Evolutionary conservation across 73 alveolate species (phyloP), one percentile per base, ranked within the genome.

Genomic region (Uronychia binucleata): DNA sequence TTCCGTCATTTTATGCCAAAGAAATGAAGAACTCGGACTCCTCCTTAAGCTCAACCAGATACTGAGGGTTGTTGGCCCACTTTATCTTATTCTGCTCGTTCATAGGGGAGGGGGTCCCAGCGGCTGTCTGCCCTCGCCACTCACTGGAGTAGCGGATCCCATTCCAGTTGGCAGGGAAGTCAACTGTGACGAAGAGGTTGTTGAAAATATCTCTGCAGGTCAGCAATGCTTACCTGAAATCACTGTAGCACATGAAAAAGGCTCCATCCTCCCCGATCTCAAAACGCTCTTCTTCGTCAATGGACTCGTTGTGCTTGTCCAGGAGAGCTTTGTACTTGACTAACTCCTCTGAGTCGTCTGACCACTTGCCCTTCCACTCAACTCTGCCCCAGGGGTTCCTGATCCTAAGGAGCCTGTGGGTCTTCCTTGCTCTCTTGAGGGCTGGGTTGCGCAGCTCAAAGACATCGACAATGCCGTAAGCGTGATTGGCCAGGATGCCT

Each of bases 371-470:
- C 81, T 92, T 92, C 96, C 96, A 90, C 88, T 98, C 99, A 83
- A 94, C 95, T 77, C 94, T 93, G 34, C 99, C 99, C 99, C 99
- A 98, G 0, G 99, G 99, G 91, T 98, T 98, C 84, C 99, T 96
- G 30, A 98, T 86, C 78, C 99, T 90, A 60, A 98, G 88, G 32
- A 98, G 91, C 86, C 99, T 93, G 86, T 94, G 97, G 27, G 35
- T 57, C 77, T 80, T 83, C 34, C 93, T 88, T 46, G 67, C 67
- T 46, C 19, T 46, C 26, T 31, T 74, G 35, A 88, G 78, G 80
- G 92, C 86, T 77, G 94, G 92, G 60, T 93, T 88, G 26, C 87
- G 84, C 26, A 98, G 90, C 84, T 97, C 98, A 85, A 98, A 93
- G 19, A 96, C 92, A 94, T 98, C 99, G 58, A 96, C 90, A 13